Evolutionary conservation across 1,284 basidiomycete genomes (phyloP).

Genomic region (Rhodotorula glutinis): DNA sequence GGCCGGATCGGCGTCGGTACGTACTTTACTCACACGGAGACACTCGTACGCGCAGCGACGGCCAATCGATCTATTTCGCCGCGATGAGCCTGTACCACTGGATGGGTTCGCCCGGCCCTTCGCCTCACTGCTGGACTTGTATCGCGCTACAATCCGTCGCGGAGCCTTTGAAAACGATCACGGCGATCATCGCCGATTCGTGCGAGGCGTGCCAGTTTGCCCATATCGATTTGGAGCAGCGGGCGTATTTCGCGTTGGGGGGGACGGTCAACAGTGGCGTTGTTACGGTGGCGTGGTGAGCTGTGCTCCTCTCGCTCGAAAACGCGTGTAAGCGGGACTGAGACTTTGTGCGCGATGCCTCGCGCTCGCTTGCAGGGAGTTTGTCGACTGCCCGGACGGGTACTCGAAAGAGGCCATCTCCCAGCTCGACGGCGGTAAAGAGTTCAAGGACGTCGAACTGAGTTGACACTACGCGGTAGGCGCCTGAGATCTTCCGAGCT

Average conservation of each 20-base stretch:
- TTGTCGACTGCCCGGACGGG: conserved; percentile 19
- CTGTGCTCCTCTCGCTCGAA: background rate
- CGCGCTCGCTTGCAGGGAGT: conserved; percentile 6
- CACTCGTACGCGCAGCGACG: conserved; percentile 12
- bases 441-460: conserved; percentile 4
- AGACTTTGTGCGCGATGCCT: too few relatives aligned
- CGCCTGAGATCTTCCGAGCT: too few relatives aligned
- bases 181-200: conserved; percentile 16
- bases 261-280: conserved; percentile 7
- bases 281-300: conserved; percentile 12
- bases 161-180: conserved; percentile 11
- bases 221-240: conserved; percentile 22
- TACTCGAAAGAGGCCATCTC: conserved; percentile 4
- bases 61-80: conserved; percentile 18
- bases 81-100: conserved; percentile 18
- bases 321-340: too few relatives aligned
- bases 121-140: conserved; percentile 15
- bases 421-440: background rate
- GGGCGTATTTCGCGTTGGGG: conserved; percentile 10
- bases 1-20: too few relatives aligned
- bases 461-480: too few relatives aligned
- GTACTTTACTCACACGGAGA: too few relatives aligned
- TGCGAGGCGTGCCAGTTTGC: conserved; percentile 18
- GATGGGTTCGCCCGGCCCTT: conserved; percentile 12
- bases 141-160: conserved; percentile 5